Base-by-base conservation (phyloP, 2,329 filamentous ascomycete genomes). In the Septoria petroselini region DNA sequence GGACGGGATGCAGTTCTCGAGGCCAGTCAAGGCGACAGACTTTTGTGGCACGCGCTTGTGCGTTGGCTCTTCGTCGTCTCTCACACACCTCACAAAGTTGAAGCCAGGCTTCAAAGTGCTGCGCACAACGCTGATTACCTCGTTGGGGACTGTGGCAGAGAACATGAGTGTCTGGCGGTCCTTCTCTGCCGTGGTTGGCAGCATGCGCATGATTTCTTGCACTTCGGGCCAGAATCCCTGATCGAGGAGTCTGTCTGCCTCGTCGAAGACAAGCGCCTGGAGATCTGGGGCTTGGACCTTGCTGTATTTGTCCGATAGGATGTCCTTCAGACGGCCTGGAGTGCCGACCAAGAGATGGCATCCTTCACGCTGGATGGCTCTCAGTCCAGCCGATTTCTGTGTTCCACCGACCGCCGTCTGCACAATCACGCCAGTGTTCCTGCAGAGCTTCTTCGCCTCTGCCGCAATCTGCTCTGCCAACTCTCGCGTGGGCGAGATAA, bases 261-360 rank as follows among this genome's bases (percentile, higher is more conserved):
- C 83, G 57, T 85, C 82, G 53, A 85, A 73, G 41, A 85, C 81
- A 4, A 85, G 68, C 3, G 76, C 74, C 54, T 75, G 75, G 39
- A 85, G 69, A 31, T 77, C 77, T 4, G 80, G 77, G 12, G 87
- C 86, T 17, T 75, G 73, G 31, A 95, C 80, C 18, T 81, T 78
- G 49, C 76, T 80, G 48, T 67, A 64, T 0, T 74, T 70, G 63
- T 95, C 88, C 2, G 77, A 77, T 19, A 96, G 76, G 31, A 95
- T 76, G 68, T 98, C 93, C 62, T 85, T 79, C 37, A 97, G 74
- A 57, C 93, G 85, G 23, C 93, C 93, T 1, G 93, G 91, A 0
- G 93, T 97, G 48, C 85, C 93, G 49, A 98, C 82, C 41, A 98
- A 76, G 44, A 98, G 76, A 71, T 97, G 88, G 71, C 91, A 96